Evolutionary conservation across 2,329 filamentous ascomycete species (phyloP), one percentile per base, ranked within the genome.

Genomic region (Claviceps arundinis): DNA sequence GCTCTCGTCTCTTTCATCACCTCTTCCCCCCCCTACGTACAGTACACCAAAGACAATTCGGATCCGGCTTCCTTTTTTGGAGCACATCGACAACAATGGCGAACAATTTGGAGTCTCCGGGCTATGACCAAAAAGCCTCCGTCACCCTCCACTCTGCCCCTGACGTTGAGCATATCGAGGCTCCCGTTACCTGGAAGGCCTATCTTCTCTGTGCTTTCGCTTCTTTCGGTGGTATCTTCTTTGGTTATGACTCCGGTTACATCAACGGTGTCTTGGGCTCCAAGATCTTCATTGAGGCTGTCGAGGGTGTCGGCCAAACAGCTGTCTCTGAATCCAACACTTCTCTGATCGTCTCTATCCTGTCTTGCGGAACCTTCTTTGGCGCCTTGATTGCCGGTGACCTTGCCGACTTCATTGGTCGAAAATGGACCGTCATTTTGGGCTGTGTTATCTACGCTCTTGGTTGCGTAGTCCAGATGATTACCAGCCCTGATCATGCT

Each of bases 201-300:
- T 85, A 86, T 66, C 56, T 84, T 49, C 77, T 85, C 63, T 85
- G 82, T 67, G 82, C 80, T 57, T 86, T 85, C 57, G 82, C 82
- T 55, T 80, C 82, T 37, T 84, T 85, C 55, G 82, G 82, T 61
- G 82, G 80, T 67, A 85, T 87, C 69, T 84, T 88, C 72, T 86
- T 88, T 68, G 85, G 85, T 48, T 89, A 86, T 68, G 85, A 89
- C 62, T 86, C 84, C 43, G 85, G 85, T 59, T 86, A 85, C 70
- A 86, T 87, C 72, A 81, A 80, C 64, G 81, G 81, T 64, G 79
- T 84, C 54, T 69, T 77, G 42, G 77, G 72, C 58, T 70, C 73
- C 57, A 42, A 62, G 13, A 67, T 69, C 65, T 82, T 84, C 69
- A 73, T 75, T 63, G 44, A 67, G 11, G 65, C 71, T 56, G 75